phyloP scores from a whole-genome alignment of 805 yeast genomes.

The Metschnikowia corniflorae region DNA sequence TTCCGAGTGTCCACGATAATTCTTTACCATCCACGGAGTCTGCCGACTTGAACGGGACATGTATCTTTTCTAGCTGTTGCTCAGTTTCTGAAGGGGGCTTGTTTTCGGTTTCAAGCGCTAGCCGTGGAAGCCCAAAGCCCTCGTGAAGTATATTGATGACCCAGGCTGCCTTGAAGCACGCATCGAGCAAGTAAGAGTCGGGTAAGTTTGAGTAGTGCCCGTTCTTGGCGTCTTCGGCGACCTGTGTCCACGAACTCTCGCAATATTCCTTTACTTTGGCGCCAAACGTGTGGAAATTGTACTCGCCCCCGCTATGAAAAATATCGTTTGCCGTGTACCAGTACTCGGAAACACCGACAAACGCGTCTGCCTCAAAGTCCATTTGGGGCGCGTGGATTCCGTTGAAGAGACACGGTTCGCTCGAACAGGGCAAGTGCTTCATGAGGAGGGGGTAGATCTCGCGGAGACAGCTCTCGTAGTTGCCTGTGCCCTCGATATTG shows the following conservation, averaged over 20 bases:
- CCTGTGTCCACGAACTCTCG: conserved; percentile 63
- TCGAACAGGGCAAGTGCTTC: conserved; percentile 78
- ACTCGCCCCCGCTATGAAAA: conserved; percentile 84
- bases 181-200: conserved; percentile 51
- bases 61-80: conserved; percentile 26
- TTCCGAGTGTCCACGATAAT: conserved; percentile 93
- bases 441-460: conserved; percentile 72
- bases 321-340: conserved; percentile 97
- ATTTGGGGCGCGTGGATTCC: conserved; percentile 93
- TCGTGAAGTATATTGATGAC: conserved; percentile 84
- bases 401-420: conserved; percentile 87
- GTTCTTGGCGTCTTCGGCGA: conserved; percentile 45
- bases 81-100: conserved; percentile 23
- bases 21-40: conserved; percentile 79
- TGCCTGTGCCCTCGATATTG: conserved; percentile 69
- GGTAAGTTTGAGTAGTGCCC: conserved; percentile 62
- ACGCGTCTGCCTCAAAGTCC: conserved; percentile 73
- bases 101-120: conserved; percentile 46
- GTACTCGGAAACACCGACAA: conserved; percentile 92
- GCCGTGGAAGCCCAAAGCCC: conserved; percentile 83
- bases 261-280: conserved; percentile 69
- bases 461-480: conserved; percentile 68
- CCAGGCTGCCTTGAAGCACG: conserved; percentile 96
- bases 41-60: conserved; percentile 77
- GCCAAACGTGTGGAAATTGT: conserved; percentile 69